Conservation (phyloP, 352 stramenopile species). For the Phytopythium chamaehyphon region DNA sequence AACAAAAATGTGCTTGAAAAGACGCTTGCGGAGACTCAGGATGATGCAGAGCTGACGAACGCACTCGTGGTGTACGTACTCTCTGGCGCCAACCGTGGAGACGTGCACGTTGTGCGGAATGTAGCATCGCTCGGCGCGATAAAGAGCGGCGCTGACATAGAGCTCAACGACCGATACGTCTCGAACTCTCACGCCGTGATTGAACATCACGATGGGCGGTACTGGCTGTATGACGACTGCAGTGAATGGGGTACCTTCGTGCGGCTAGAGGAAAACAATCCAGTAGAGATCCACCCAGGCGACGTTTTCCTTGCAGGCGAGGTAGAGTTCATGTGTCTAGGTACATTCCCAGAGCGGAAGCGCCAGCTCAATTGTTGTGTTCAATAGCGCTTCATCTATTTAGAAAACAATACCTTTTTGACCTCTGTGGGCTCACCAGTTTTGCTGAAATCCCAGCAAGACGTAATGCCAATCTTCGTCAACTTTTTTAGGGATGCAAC, state of each 20-base stretch:
- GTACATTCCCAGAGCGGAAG: conserved; percentile 52
- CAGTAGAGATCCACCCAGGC: conserved; percentile 54
- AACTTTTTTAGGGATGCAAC: not conserved
- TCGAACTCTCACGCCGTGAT: conserved; percentile 58
- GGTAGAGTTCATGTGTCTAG: conserved; percentile 74
- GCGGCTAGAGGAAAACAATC: conserved; percentile 67
- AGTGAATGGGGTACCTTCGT: conserved; percentile 75
- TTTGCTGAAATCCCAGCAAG: not conserved
- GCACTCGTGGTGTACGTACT: conserved; percentile 77
- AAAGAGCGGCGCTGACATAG: conserved; percentile 56
- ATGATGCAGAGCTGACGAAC: conserved; percentile 41
- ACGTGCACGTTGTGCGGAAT: conserved; percentile 75
- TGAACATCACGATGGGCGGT: conserved; percentile 61
- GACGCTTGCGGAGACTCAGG: conserved; percentile 46
- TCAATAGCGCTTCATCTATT: conserved; percentile 8
- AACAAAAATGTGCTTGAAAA: conserved; percentile 67
- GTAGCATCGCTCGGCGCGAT: conserved; percentile 49
- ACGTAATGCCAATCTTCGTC: not conserved
- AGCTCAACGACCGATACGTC: conserved; percentile 67
- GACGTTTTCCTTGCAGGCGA: conserved; percentile 69
- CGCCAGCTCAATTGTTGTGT: conserved; percentile 55
- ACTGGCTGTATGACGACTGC: conserved; percentile 69
- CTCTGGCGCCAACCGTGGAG: conserved; percentile 63
- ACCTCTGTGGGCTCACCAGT: conserved; percentile 1
- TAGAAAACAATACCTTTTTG: conserved; percentile 4